A percentile compares a stretch with the other conserved stretches of the same genome.
Conservation (phyloP, 2,329 filamentous ascomycete species). For the Kalaharituber pfeilii region DNA sequence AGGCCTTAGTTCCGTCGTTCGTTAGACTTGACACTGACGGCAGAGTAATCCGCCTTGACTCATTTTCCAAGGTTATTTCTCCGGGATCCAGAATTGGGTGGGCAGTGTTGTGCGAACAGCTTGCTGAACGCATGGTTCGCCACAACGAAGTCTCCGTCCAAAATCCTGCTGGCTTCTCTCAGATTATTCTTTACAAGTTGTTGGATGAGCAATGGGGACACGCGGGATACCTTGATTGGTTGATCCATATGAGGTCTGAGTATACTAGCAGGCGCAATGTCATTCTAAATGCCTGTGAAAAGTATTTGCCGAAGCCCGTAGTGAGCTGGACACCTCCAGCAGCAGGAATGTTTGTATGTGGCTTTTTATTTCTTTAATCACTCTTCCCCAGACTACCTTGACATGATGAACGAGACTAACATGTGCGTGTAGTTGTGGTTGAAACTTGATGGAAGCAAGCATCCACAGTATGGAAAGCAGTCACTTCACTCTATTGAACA, state of each 20-base stretch:
- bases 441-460: constrained; percentile 45
- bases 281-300: constrained; percentile 64
- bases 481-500: constrained; percentile 55
- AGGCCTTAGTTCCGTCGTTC: constrained; percentile 53
- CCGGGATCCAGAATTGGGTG: constrained; percentile 72
- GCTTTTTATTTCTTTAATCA: constrained; percentile 35
- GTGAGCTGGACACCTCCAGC: constrained; percentile 63
- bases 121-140: constrained; percentile 64
- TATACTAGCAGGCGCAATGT: constrained; percentile 67
- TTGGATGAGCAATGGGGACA: constrained; percentile 93
- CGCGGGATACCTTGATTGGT: constrained; percentile 71
- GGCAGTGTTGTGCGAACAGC: constrained; percentile 72
- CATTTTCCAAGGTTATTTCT: constrained; percentile 78
- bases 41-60: constrained; percentile 77
- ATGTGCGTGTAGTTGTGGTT: constrained; percentile 44
- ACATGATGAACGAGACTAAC: no score
- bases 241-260: constrained; percentile 61
- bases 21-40: constrained; percentile 72
- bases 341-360: constrained; percentile 66
- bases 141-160: constrained; percentile 75
- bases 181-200: constrained; percentile 71
- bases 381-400: constrained; percentile 4
- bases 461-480: constrained; percentile 41
- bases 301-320: constrained; percentile 53
- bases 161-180: constrained; percentile 67